phyloP scores from a whole-genome alignment of 1,284 basidiomycete genomes.

The Ustilago sp. region DNA sequence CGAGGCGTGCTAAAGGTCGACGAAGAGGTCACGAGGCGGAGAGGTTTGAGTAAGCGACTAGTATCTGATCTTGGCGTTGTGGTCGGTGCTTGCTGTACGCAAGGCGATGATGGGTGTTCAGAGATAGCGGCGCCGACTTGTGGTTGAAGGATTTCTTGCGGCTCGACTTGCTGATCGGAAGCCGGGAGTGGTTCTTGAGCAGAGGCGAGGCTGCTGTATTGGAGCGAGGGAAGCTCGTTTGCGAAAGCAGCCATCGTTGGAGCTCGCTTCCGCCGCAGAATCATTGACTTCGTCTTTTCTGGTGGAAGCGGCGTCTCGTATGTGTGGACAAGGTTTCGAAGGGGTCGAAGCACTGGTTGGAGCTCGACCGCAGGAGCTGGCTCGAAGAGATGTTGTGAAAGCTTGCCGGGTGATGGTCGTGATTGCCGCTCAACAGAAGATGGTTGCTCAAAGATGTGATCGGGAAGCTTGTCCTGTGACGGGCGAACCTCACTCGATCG shows the following conservation, averaged over 20 bases:
- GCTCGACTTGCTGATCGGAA: neutral
- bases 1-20: neutral
- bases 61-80: neutral
- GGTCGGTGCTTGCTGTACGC: neutral
- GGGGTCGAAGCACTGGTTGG: neutral
- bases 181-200: neutral
- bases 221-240: neutral
- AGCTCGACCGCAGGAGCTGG: neutral
- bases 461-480: neutral
- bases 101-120: neutral
- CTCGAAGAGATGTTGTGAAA: neutral
- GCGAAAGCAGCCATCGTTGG: neutral
- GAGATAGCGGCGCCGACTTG: neutral
- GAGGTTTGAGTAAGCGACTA: slow-evolving; percentile 4
- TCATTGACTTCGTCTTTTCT: neutral
- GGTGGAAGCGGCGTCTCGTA: neutral
- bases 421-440: neutral
- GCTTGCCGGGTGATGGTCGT: neutral
- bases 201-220: neutral
- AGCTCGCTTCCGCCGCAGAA: neutral
- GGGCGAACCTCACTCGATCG: neutral
- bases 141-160: neutral
- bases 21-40: slow-evolving; percentile 8
- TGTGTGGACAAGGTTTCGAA: neutral
- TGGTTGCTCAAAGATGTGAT: neutral